Evolutionary conservation across 2,329 filamentous ascomycete species (phyloP).

Genomic region (Ceratocystis albifundus): DNA sequence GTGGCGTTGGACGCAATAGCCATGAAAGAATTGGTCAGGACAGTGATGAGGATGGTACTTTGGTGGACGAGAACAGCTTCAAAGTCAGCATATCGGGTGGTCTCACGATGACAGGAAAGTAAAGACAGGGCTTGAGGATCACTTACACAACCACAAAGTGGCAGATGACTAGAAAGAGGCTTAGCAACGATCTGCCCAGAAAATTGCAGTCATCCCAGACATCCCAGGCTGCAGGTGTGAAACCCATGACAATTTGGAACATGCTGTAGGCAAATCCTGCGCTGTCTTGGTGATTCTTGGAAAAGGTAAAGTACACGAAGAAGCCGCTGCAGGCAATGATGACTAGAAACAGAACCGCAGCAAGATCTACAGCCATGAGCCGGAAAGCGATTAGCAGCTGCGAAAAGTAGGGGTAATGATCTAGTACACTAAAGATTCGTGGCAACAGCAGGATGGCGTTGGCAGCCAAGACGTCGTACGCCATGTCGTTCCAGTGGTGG

Average conservation of each 20-base stretch:
- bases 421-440: slow-evolving; percentile 80
- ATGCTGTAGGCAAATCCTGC: slow-evolving; percentile 74
- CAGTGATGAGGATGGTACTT: slow-evolving; percentile 80
- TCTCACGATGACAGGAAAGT: background rate
- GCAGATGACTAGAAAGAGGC: slow-evolving; percentile 80
- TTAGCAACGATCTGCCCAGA: slow-evolving; percentile 63
- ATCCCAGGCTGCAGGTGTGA: slow-evolving; percentile 90
- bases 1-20: slow-evolving; percentile 85
- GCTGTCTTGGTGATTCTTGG: slow-evolving; percentile 58
- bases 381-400: slow-evolving; percentile 88
- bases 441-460: slow-evolving; percentile 84
- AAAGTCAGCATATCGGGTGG: too few species aligned
- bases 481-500: slow-evolving; percentile 64
- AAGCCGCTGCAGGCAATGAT: slow-evolving; percentile 86
- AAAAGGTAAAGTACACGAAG: slow-evolving; percentile 85
- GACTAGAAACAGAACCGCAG: slow-evolving; percentile 73
- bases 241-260: slow-evolving; percentile 91
- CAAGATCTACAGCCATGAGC: slow-evolving; percentile 82
- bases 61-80: background rate
- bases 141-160: slow-evolving; percentile 78
- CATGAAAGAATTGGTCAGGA: slow-evolving; percentile 96
- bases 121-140: too few species aligned
- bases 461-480: slow-evolving; percentile 86
- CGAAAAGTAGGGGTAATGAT: slow-evolving; percentile 93
- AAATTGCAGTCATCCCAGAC: slow-evolving; percentile 70